Conservation (phyloP, 164 flowering plant species). For the Tetrastigma voinierianum region DNA sequence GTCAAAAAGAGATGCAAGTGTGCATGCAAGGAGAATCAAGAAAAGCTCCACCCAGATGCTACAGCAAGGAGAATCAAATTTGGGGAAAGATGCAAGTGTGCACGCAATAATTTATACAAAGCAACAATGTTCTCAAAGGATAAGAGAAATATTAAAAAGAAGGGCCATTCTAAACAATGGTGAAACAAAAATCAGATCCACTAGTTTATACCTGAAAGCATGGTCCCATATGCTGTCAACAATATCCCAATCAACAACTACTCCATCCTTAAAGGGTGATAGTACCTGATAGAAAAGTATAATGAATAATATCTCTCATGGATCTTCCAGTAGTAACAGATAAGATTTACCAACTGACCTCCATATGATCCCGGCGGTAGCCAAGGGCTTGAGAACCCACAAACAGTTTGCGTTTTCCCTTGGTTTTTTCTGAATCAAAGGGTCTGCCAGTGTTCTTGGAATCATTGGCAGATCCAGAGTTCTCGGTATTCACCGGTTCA, state of each 20-base stretch:
- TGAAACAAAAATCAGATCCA: not conserved
- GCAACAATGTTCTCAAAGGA: too few relatives aligned
- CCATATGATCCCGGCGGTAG: constrained; percentile 94
- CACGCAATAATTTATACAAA: too few relatives aligned
- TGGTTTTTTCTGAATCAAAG: constrained; percentile 59
- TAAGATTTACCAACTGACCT: constrained; percentile 44
- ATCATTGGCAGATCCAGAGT: constrained; percentile 50
- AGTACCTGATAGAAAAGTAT: constrained; percentile 49
- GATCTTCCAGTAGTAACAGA: not conserved
- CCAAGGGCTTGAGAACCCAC: constrained; percentile 91
- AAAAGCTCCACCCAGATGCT: too few relatives aligned
- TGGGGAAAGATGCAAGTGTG: too few relatives aligned
- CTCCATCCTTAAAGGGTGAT: constrained; percentile 85
- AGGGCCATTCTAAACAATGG: not conserved
- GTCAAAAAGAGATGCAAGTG: too few relatives aligned
- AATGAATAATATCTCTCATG: not conserved
- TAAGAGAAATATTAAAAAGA: too few relatives aligned
- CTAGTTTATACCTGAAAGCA: constrained; percentile 76
- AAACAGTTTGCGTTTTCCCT: constrained; percentile 76
- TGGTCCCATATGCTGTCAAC: constrained; percentile 96
- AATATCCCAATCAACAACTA: constrained; percentile 91
- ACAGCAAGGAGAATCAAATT: too few relatives aligned
- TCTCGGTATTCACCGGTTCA: constrained; percentile 60
- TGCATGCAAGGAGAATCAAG: too few relatives aligned
- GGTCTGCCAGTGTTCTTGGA: constrained; percentile 46